phyloP scores from a whole-genome alignment of 2,329 filamentous ascomycete species.

The Beauveria pseudobassiana region DNA sequence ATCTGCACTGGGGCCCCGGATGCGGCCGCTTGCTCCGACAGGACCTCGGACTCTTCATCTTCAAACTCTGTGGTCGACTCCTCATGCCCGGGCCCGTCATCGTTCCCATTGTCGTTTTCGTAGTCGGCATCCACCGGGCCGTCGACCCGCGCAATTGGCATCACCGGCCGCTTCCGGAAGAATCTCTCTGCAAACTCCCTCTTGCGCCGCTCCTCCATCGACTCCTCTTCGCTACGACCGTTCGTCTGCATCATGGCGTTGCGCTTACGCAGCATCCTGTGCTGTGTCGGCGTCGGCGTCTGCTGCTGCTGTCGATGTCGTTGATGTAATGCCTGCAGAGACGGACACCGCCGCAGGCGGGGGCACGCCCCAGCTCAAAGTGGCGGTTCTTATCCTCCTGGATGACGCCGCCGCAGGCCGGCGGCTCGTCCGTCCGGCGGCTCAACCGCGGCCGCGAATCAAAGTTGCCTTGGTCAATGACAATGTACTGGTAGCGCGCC shows the following conservation, averaged over 20 bases:
- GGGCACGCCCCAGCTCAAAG: background rate
- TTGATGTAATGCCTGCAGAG: background rate
- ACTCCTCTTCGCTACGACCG: background rate
- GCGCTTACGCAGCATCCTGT: background rate
- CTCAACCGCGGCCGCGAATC: background rate
- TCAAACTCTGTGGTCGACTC: background rate
- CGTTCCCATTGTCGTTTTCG: background rate
- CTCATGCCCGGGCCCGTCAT: background rate
- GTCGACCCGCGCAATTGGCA: background rate
- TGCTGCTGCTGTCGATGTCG: too few relatives aligned
- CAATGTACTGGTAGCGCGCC: slow-evolving; percentile 5
- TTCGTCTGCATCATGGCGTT: background rate
- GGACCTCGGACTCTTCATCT: background rate
- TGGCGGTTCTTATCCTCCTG: background rate
- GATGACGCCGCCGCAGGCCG: background rate
- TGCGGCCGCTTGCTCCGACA: background rate
- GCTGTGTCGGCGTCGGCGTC: too few relatives aligned
- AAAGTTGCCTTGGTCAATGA: slow-evolving; percentile 4
- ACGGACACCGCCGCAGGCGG: background rate
- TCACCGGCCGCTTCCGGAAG: background rate
- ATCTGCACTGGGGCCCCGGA: background rate
- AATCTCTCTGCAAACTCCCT: background rate
- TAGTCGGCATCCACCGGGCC: background rate
- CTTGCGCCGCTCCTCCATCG: background rate
- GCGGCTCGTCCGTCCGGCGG: background rate